Conservation (phyloP, 2,329 filamentous ascomycete species). For the Diplocarpon mali region DNA sequence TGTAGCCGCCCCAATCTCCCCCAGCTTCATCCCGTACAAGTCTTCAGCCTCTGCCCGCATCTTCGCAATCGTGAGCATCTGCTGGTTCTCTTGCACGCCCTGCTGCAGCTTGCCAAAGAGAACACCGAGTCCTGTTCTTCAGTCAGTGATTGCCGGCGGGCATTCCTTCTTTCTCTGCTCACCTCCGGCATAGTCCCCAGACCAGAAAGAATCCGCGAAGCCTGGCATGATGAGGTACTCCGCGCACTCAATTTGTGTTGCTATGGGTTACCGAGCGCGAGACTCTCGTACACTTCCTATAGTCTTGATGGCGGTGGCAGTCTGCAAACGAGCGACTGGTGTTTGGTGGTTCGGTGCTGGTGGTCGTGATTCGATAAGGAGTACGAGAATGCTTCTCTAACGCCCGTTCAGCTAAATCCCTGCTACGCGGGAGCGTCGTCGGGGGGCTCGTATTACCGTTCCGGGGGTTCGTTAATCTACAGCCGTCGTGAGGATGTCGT, state of each 20-base stretch:
- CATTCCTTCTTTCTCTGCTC: slow-evolving; percentile 20
- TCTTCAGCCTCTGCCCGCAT: slow-evolving; percentile 96
- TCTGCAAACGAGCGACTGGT: slow-evolving; percentile 10
- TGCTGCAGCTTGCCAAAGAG: slow-evolving; percentile 96
- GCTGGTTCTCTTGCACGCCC: slow-evolving; percentile 88
- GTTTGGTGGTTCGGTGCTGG: not conserved
- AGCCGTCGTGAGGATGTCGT: no score
- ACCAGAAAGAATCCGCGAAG: slow-evolving; percentile 97
- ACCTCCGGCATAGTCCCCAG: slow-evolving; percentile 92
- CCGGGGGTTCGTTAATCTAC: no score
- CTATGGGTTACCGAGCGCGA: not conserved
- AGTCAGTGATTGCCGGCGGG: slow-evolving; percentile 8
- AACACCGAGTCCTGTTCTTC: slow-evolving; percentile 61
- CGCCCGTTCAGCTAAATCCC: not conserved
- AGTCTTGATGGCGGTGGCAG: not conserved
- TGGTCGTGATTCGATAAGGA: no score
- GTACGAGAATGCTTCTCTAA: no score
- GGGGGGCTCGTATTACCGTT: no score
- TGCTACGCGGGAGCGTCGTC: not conserved
- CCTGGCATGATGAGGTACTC: slow-evolving; percentile 55
- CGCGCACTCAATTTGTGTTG: not conserved
- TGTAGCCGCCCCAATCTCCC: slow-evolving; percentile 69
- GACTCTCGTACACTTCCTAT: not conserved
- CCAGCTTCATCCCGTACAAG: slow-evolving; percentile 67
- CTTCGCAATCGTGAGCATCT: slow-evolving; percentile 81